Percentiles rank a stretch among this genome's conserved stretches.
These are phyloP conservation scores for Arachis hypogaea DNA, from an alignment of 306 rosid species.

Conservation along the genomic window DNA sequence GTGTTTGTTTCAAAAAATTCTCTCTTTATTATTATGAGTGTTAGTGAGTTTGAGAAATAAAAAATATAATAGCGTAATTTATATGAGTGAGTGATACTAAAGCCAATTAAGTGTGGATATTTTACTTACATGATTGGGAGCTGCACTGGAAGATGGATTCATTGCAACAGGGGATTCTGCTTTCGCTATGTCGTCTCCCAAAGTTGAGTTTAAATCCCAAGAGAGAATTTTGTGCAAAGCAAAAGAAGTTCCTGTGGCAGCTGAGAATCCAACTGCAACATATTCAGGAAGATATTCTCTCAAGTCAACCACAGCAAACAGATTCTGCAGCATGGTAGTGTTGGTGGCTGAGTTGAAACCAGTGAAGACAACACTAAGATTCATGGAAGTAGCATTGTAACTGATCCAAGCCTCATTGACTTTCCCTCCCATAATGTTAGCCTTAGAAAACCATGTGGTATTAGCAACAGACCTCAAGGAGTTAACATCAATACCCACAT, in stretches of 20 bases:
- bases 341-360: not conserved
- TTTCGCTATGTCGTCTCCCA: slow-evolving; percentile 11
- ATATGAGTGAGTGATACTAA: no score
- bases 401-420: slow-evolving; percentile 40
- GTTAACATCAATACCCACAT: slow-evolving; percentile 54
- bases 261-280: slow-evolving; percentile 52
- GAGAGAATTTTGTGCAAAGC: slow-evolving; percentile 17
- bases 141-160: no score
- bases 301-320: slow-evolving; percentile 39
- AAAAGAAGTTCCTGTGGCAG: slow-evolving; percentile 27
- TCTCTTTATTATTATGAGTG: no score
- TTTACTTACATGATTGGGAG: no score
- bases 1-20: no score
- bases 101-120: no score
- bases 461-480: slow-evolving; percentile 43
- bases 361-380: slow-evolving; percentile 45
- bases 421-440: slow-evolving; percentile 32
- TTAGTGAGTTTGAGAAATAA: no score
- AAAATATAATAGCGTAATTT: no score
- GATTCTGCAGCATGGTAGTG: not conserved
- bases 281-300: slow-evolving; percentile 39
- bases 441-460: slow-evolving; percentile 28
- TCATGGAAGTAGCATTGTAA: slow-evolving; percentile 42
- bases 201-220: slow-evolving; percentile 44
- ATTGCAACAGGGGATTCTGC: no score